Base-by-base conservation (phyloP, 1,139 yeast genomes). In the Kazachstania sp. region DNA sequence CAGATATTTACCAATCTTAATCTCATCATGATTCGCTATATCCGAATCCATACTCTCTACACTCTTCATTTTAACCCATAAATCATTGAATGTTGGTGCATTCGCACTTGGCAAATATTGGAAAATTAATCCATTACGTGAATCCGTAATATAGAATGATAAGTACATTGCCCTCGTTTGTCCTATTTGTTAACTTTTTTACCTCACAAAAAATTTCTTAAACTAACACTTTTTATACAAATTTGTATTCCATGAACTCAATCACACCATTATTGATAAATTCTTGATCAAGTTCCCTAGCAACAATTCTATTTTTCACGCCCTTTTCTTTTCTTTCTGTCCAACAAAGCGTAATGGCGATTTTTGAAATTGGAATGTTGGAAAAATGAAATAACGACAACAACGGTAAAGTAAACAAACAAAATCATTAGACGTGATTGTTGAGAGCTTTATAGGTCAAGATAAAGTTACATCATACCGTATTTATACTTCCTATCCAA, bases 61-160 rank as follows among this genome's bases (percentile, higher is more conserved):
- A 12, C 54, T 44, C 32, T 50, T 54, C n/a, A 59, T 49, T 41
- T 57, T 57, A 13, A 54, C 41, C 54, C 54, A 50, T 9, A 63
- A 34, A 36, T 58, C 53, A 16, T 47, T 45, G 50, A 57, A 63
- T 2, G 58, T 41, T 7, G 66, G 66, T 5, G 64, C 54, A 26
- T 53, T 57, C 7, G 57, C 53, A 46, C 55, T 56, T 34, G 58
- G 46, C 15, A 63, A 53, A 43, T 60, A 56, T 46, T 63, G 63
- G 38, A 60, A 61, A 7, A 62, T 47, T 38, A 61, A 45, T 3
- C 53, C 47, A 44, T 59, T 52, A 43, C 52, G 51, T 8, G 53
- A 42, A 46, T 60, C 62, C 2, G 64, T 60, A 32, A 63, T 58
- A 47, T 61, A 62, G 39, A 61, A 53, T 16, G 63, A 52, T 13